Percentiles rank a stretch among this genome's conserved stretches.
Conservation (phyloP, 2,329 filamentous ascomycete species). For the Epichloe gansuensis region DNA sequence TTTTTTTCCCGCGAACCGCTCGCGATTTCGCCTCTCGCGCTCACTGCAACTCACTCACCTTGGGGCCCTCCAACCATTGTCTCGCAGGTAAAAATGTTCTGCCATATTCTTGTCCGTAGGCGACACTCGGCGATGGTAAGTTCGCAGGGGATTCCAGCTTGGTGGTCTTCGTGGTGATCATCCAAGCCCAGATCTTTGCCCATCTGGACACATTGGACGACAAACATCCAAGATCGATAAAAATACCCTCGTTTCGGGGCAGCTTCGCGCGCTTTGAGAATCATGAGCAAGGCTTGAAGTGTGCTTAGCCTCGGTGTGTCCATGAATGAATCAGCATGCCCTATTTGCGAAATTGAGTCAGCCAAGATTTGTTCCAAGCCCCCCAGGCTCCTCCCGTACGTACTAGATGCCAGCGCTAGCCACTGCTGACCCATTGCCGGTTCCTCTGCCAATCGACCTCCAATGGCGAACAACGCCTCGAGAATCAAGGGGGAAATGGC, state of each 20-base stretch:
- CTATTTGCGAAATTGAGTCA: slow-evolving; percentile 27
- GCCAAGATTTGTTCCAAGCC: not conserved
- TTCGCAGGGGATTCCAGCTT: slow-evolving; percentile 56
- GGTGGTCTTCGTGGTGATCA: slow-evolving; percentile 72
- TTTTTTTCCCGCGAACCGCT: not conserved
- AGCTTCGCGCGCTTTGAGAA: slow-evolving; percentile 86
- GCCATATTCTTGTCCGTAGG: slow-evolving; percentile 80
- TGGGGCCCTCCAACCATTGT: slow-evolving; percentile 89
- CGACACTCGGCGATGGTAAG: slow-evolving; percentile 62
- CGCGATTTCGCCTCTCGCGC: not conserved
- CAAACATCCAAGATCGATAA: slow-evolving; percentile 93
- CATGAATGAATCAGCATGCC: slow-evolving; percentile 87
- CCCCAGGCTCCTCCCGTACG: slow-evolving; percentile 10
- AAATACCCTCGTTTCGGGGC: slow-evolving; percentile 89
- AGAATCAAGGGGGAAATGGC: slow-evolving; percentile 79
- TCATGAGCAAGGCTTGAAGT: slow-evolving; percentile 74
- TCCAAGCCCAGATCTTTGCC: slow-evolving; percentile 81
- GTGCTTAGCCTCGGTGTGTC: slow-evolving; percentile 84
- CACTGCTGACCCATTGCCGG: slow-evolving; percentile 79
- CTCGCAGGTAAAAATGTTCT: slow-evolving; percentile 73
- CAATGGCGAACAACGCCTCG: slow-evolving; percentile 84
- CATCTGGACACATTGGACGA: slow-evolving; percentile 87
- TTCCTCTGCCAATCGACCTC: slow-evolving; percentile 71
- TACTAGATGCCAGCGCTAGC: slow-evolving; percentile 80
- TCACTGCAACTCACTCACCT: slow-evolving; percentile 36